Conservation (phyloP, 352 stramenopile species). For the Phytophthora crassamura region DNA sequence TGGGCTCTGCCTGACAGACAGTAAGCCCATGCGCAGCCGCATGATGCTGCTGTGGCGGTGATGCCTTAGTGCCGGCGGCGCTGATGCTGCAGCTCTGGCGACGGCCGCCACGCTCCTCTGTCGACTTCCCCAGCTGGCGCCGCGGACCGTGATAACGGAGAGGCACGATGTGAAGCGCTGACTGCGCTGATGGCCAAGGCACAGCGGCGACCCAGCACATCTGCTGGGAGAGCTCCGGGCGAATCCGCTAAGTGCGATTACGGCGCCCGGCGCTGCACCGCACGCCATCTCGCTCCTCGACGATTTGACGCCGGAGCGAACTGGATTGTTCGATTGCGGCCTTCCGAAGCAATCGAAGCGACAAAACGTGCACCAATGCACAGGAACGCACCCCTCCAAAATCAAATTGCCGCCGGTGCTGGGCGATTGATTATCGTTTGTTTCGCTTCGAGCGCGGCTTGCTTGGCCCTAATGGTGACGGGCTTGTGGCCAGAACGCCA, state of each 20-base stretch:
- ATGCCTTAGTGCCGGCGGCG: background rate
- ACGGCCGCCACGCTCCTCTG: background rate
- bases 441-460: too few species aligned
- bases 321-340: slow-evolving; percentile 51
- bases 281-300: slow-evolving; percentile 36
- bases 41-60: slow-evolving; percentile 12
- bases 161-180: slow-evolving; percentile 23
- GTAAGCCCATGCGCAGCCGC: background rate
- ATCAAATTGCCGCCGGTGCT: too few species aligned
- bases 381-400: too few species aligned
- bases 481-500: too few species aligned
- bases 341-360: slow-evolving; percentile 16
- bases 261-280: background rate
- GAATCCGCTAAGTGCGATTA: background rate
- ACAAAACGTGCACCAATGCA: slow-evolving; percentile 17
- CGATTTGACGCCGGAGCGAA: slow-evolving; percentile 45
- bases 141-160: slow-evolving; percentile 29
- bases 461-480: too few species aligned
- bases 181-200: background rate
- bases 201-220: too few species aligned
- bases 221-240: slow-evolving; percentile 9
- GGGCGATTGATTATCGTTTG: too few species aligned
- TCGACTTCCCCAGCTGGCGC: slow-evolving; percentile 22
- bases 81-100: background rate
- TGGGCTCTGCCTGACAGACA: slow-evolving; percentile 14